Evolutionary conservation across 2,329 filamentous ascomycete species (phyloP), one percentile per base, ranked within the genome.

Genomic region (Verticillium albo-atrum): DNA sequence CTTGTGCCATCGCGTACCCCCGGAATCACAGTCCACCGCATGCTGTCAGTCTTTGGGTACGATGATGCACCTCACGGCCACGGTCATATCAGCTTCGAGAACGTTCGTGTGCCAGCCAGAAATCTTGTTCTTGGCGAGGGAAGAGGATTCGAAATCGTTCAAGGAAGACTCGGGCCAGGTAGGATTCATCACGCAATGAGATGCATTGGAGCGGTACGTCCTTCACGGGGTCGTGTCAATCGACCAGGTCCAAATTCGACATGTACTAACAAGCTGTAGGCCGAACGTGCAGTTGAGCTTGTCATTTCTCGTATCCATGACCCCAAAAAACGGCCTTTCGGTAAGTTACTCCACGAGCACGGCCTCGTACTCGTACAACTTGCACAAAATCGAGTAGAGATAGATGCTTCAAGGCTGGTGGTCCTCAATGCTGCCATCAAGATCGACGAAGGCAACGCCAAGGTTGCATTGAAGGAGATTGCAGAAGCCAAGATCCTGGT

Each of bases 121-220:
- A 95, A 91, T 78, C 89, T 99, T 70, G 90, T 97, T 12, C 88
- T 99, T 3, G 94, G 95, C 61, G 91, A 95, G 73, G 95, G 95
- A 64, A 88, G 91, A 63, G 95, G 95, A 25, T 99, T 98, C 74
- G 95, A 99, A 76, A 97, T 99, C 71, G 97, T 99, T 71, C 95
- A 99, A 74, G 95, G 95, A 60, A 91, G 95, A 67, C 88, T 99
- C 25, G 95, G 95, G 1, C 95, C 95, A 1, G 95, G 95, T 32
- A 90, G 95, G 60, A 98, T 99, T 72, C 95, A 99, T 79, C 95
- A 99, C 78, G 92, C 92, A 61, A 99, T 99, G 95, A 88, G 95
- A 64, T 88, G 87, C 61, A 95, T 99, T 71, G 95, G 95, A 57
- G 89, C 92, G 58, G 86, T 86, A 77, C 72, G 81, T 78, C 20